These are phyloP conservation scores for Smallanthus sonchifolius DNA, from an alignment of 129 eudicot genomes.

Conservation along the genomic window DNA sequence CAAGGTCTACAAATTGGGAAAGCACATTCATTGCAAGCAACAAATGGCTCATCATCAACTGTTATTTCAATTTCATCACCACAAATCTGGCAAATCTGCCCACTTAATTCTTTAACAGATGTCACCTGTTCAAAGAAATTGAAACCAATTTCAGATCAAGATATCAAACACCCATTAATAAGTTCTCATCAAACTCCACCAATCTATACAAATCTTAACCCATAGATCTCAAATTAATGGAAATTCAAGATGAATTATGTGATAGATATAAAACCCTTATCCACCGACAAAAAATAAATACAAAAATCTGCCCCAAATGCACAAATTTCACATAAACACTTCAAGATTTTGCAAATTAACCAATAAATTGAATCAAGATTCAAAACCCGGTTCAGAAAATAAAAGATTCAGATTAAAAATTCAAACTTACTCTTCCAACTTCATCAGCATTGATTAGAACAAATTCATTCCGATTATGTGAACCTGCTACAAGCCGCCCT, in stretches of 20 bases:
- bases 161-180: constrained; percentile 12
- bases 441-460: constrained; percentile 98
- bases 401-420: constrained; percentile 19
- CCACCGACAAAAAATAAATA: constrained; percentile 30
- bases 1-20: constrained; percentile 90
- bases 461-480: constrained; percentile 95
- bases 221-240: constrained; percentile 13
- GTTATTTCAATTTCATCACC: constrained; percentile 89
- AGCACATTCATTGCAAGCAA: constrained; percentile 96
- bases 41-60: constrained; percentile 75
- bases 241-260: constrained; percentile 15
- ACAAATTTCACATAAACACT: not conserved
- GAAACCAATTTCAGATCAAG: constrained; percentile 24
- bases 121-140: constrained; percentile 53
- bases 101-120: constrained; percentile 81
- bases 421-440: constrained; percentile 80
- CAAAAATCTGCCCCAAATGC: not conserved
- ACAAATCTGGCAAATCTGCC: constrained; percentile 90
- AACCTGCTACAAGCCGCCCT: constrained; percentile 93
- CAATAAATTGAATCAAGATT: constrained; percentile 4
- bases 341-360: constrained; percentile 4
- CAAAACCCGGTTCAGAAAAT: not conserved
- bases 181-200: constrained; percentile 15
- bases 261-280: constrained; percentile 10
- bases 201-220: not conserved